Percentiles rank a stretch among this genome's conserved stretches.
phyloP scores from a whole-genome alignment of 169 alveolate genomes.

The Plasmodium inui region DNA sequence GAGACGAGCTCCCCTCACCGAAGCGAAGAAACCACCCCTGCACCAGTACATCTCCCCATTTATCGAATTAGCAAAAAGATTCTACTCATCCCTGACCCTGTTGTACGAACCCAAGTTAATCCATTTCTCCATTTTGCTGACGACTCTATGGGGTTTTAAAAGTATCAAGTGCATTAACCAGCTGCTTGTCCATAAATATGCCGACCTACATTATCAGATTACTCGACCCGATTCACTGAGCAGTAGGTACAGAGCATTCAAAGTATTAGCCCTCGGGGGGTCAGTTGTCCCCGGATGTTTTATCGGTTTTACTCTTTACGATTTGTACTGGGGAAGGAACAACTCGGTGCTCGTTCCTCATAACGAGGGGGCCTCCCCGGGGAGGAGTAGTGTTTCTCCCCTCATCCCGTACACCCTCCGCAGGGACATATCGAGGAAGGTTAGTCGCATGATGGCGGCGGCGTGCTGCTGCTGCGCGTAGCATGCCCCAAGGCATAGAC shows the following conservation, averaged over 20 bases:
- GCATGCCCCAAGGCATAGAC: not conserved
- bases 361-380: not conserved
- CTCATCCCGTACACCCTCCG: constrained; percentile 34
- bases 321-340: constrained; percentile 7
- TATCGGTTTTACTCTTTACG: constrained; percentile 31
- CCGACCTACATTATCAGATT: constrained; percentile 49
- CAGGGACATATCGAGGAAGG: constrained; percentile 44
- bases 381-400: not conserved
- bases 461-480: not conserved
- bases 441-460: not conserved
- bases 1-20: not conserved
- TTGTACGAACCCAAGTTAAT: constrained; percentile 58
- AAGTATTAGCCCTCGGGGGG: constrained; percentile 46
- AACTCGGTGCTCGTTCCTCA: not conserved
- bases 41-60: constrained; percentile 21
- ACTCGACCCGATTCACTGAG: constrained; percentile 60
- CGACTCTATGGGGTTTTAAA: constrained; percentile 51
- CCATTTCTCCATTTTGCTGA: constrained; percentile 30
- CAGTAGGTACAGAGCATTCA: constrained; percentile 39
- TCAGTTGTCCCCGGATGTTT: constrained; percentile 22
- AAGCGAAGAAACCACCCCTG: constrained; percentile 12
- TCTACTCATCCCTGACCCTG: constrained; percentile 21
- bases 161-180: constrained; percentile 41
- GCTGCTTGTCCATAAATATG: constrained; percentile 33
- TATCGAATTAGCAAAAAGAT: constrained; percentile 33